Conservation (phyloP, 352 stramenopile genomes). For the Pythium utonaiense region DNA sequence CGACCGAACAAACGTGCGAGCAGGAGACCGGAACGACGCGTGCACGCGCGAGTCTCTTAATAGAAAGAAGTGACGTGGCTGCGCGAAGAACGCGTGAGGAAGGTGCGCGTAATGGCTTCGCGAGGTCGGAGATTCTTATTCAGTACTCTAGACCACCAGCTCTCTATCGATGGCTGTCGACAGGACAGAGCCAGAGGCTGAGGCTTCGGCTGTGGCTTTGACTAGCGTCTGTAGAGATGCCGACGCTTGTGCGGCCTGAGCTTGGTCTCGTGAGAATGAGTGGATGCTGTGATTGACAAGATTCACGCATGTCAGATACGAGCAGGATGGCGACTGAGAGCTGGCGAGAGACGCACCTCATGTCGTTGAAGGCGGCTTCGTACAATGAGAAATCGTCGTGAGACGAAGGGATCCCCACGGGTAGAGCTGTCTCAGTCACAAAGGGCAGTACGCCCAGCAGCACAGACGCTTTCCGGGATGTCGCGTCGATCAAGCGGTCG, state of each 20-base stretch:
- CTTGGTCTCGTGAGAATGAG: conserved; percentile 15
- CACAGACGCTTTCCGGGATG: conserved; percentile 38
- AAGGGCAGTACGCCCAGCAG: conserved; percentile 53
- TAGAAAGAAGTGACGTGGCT: background rate
- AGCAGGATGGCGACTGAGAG: too few species aligned
- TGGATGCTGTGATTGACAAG: conserved; percentile 13
- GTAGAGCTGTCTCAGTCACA: conserved; percentile 39
- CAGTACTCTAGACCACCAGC: conserved; percentile 10
- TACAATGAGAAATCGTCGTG: conserved; percentile 60
- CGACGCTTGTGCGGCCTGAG: background rate
- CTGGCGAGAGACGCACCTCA: conserved; percentile 33
- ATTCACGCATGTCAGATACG: background rate
- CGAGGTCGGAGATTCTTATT: conserved; percentile 16
- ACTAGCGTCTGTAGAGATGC: background rate
- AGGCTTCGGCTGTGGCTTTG: background rate
- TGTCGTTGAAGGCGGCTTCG: conserved; percentile 78
- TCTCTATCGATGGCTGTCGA: conserved; percentile 16
- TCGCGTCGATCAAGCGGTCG: conserved; percentile 51
- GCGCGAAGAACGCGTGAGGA: background rate
- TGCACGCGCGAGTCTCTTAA: background rate
- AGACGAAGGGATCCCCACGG: conserved; percentile 33
- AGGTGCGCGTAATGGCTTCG: background rate
- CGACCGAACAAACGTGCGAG: too few species aligned
- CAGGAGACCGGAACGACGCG: background rate
- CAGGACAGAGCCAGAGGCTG: background rate